Evolutionary conservation across 352 stramenopile species (phyloP), one percentile per base, ranked within the genome.

Genomic region (Phytophthora hibernalis): DNA sequence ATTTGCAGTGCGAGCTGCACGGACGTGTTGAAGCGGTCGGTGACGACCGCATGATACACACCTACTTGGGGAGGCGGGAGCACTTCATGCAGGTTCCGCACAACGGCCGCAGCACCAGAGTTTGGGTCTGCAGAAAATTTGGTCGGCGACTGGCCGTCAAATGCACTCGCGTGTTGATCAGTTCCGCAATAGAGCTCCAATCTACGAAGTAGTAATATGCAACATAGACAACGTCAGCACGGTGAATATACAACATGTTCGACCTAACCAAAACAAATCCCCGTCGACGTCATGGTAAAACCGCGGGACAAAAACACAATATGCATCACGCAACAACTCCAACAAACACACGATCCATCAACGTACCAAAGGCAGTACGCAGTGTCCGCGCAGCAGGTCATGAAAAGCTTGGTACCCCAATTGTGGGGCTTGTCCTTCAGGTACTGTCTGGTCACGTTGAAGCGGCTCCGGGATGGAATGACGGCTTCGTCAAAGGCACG

Each of bases 161-260:
- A 12, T 43, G 20, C 37, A 20, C 2, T 15, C 7, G 31, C 8
- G 31, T 37, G 31, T 37, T 37, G 31, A 10, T 37, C 31, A 3
- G 31, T 20, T 20, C 37, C 16, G 37, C 37, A 43, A 20, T 43
- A 43, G 16, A 21, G 2, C 37, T 43, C 37, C 5, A 43, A 21
- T 20, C 37, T 20, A 43, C 9, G 2, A 37, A 15, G 31, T 15
- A 2, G 31, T 37, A 37, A 37, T 37, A 37, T 37, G 13, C 31
- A 37, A 37, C 31, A 37, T 37, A 28, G n/a, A n/a, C n/a, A 28
- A 28, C 5, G 13, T 21, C 3, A 31, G 8, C 18, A 43, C 21
- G 38, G 6, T 28, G 2, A 28, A 21, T 59, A 59, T 47, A 58
- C 47, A 65, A 58, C 48, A 58, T 65, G 48, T 58, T 48, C 5